Evolutionary conservation across 1,284 basidiomycete genomes (phyloP).

Genomic region (Pseudozyma flocculosa): DNA sequence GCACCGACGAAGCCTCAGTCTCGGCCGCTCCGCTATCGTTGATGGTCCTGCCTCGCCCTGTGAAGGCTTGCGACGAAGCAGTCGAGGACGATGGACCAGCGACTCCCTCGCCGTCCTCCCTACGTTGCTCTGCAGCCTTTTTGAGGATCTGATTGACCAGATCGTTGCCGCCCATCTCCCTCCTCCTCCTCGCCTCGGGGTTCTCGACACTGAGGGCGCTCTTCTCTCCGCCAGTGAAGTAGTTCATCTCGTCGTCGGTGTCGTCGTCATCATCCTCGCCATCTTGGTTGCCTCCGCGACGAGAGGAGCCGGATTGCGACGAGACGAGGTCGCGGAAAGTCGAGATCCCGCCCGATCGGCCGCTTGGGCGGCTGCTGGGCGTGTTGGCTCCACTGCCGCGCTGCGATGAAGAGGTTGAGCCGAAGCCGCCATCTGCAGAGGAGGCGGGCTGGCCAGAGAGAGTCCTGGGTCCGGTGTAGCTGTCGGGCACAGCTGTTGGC

Average conservation of each 20-base stretch:
- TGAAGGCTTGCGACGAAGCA: constrained; percentile 21
- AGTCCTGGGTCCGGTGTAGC: constrained; percentile 52
- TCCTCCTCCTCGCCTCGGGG: constrained; percentile 65
- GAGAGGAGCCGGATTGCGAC: constrained; percentile 7
- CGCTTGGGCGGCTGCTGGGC: constrained; percentile 10
- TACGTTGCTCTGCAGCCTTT: constrained; percentile 68
- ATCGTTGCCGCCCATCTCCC: constrained; percentile 65
- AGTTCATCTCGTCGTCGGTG: constrained; percentile 50
- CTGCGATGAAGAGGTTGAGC: background rate
- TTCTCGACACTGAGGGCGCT: constrained; percentile 90
- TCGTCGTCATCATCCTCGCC: constrained; percentile 45
- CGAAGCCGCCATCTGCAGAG: background rate
- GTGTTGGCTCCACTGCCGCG: constrained; percentile 1
- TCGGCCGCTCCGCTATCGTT: constrained; percentile 22
- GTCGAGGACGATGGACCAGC: constrained; percentile 6
- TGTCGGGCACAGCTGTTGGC: constrained; percentile 13
- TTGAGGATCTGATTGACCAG: constrained; percentile 78
- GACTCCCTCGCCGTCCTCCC: constrained; percentile 10
- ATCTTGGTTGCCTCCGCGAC: constrained; percentile 18
- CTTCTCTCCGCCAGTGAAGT: constrained; percentile 56
- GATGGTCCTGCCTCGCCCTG: constrained; percentile 37
- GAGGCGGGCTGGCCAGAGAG: constrained; percentile 56
- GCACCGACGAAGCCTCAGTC: too few relatives aligned
- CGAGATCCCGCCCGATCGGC: constrained; percentile 52
- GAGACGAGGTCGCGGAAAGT: constrained; percentile 56